Percentiles rank a stretch among this genome's conserved stretches.
phyloP scores from a whole-genome alignment of 1,139 yeast genomes.

The Torulaspora globosa region DNA sequence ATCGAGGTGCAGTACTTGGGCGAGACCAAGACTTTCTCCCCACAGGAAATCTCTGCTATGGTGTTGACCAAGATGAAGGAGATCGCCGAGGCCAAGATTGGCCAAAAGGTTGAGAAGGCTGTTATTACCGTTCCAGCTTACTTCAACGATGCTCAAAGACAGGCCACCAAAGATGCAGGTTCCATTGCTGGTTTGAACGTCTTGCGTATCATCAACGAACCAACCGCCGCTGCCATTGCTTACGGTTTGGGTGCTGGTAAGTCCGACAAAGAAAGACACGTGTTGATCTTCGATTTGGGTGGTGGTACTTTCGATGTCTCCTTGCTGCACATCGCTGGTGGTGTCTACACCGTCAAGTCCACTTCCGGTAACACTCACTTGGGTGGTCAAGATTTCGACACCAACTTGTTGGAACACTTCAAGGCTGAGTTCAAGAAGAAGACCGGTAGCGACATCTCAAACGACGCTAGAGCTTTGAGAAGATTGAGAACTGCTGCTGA shows the following conservation, averaged over 20 bases:
- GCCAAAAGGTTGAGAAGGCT: constrained; percentile 85
- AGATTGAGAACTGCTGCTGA: constrained; percentile 99
- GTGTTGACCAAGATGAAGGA: constrained; percentile 87
- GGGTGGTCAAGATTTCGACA: constrained; percentile 99
- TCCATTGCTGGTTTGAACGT: constrained; percentile 89
- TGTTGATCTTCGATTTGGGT: constrained; percentile 89
- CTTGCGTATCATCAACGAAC: constrained; percentile 88
- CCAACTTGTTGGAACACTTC: constrained; percentile 93
- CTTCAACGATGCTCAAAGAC: constrained; percentile 95
- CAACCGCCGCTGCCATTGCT: constrained; percentile 95
- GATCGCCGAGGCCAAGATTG: constrained; percentile 88
- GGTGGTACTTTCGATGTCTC: constrained; percentile 97
- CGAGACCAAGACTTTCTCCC: constrained; percentile 71
- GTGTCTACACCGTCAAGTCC: constrained; percentile 98
- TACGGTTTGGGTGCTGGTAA: constrained; percentile 93
- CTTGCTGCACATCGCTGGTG: constrained; percentile 92
- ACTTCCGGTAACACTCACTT: constrained; percentile 99
- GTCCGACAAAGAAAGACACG: constrained; percentile 83
- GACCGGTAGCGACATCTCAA: constrained; percentile 88
- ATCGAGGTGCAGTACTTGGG: constrained; percentile 69
- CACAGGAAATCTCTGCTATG: constrained; percentile 92
- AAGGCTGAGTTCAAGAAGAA: constrained; percentile 94
- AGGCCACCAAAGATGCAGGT: constrained; percentile 95
- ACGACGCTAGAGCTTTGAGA: constrained; percentile 93
- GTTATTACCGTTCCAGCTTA: constrained; percentile 96